These are phyloP conservation scores for Naumovozyma dairenensis DNA, from an alignment of 805 yeast genomes.

Conservation along the genomic window DNA sequence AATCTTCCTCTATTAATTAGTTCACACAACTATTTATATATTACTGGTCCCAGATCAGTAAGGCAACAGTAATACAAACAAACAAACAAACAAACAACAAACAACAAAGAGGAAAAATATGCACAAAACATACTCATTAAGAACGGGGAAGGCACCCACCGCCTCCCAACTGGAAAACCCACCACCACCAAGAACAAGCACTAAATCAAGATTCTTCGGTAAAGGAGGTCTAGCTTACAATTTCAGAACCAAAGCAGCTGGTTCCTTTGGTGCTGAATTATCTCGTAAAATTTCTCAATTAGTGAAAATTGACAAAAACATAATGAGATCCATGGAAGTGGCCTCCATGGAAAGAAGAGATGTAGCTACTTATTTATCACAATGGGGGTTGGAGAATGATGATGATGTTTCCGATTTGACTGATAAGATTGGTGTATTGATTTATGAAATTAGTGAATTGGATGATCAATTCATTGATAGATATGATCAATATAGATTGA, in stretches of 20 bases:
- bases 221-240: conserved; percentile 50
- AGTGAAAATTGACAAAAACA: conserved; percentile 75
- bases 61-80: no score
- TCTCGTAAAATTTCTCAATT: conserved; percentile 63
- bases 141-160: conserved; percentile 93
- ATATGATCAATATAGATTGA: conserved; percentile 77
- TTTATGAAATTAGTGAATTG: conserved; percentile 75
- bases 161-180: conserved; percentile 91
- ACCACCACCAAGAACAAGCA: conserved; percentile 89
- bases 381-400: conserved; percentile 84
- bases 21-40: no score
- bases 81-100: neutral
- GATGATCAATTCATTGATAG: conserved; percentile 82
- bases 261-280: conserved; percentile 71
- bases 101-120: no score
- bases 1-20: no score
- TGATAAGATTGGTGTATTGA: conserved; percentile 75
- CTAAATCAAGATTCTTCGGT: conserved; percentile 79
- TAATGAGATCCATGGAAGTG: conserved; percentile 68
- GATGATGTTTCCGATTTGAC: conserved; percentile 82
- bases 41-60: no score
- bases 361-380: conserved; percentile 70
- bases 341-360: conserved; percentile 70
- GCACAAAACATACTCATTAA: conserved; percentile 98
- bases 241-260: conserved; percentile 66